Evolutionary conservation across 2,329 filamentous ascomycete species (phyloP), one percentile per base, ranked within the genome.

Genomic region (Monilinia fructigena): DNA sequence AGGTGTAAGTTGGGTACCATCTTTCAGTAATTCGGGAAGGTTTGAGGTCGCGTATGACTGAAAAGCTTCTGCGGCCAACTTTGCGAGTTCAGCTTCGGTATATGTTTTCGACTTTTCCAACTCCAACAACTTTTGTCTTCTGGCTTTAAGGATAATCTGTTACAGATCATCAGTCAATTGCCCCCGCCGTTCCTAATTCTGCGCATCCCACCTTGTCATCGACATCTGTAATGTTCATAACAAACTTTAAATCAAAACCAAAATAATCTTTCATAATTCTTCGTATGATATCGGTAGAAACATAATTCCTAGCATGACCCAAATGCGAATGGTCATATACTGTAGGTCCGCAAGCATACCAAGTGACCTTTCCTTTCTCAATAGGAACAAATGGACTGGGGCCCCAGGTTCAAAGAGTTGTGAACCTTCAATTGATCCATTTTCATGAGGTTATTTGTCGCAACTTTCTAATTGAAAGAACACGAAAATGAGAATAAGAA

Each of bases 51-150:
- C 83, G 67, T 88, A 88, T 7, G 80, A 79, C 66, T 78, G 77
- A 74, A 88, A 87, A 4, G 86, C 85, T 45, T 79, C 78, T 12
- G 81, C 79, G 11, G 79, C 83, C 14, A 87, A 75, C 53, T 82
- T 78, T 14, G 75, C 73, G 5, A 82, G 76, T 66, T 85, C 79
- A 20, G 80, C 78, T 14, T 80, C 71, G 10, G 82, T 79, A 68
- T 85, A 81, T 20, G 75, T 75, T 76, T 96, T 95, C 76, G 91
- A 89, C 78, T 88, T 87, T 68, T 90, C 86, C 76, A 91, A 89
- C 68, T 94, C 85, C 66, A 97, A 87, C 47, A 97, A 79, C 75
- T 93, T 86, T 74, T 95, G 89, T 78, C 95, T 88, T 74, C 94
- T 83, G 18, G 90, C 89, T 70, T 87, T 66, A 8, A 66, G 52